These are phyloP conservation scores for Skeletonema costatum DNA, from an alignment of 108 stramenopile genomes.

Conservation along the genomic window DNA sequence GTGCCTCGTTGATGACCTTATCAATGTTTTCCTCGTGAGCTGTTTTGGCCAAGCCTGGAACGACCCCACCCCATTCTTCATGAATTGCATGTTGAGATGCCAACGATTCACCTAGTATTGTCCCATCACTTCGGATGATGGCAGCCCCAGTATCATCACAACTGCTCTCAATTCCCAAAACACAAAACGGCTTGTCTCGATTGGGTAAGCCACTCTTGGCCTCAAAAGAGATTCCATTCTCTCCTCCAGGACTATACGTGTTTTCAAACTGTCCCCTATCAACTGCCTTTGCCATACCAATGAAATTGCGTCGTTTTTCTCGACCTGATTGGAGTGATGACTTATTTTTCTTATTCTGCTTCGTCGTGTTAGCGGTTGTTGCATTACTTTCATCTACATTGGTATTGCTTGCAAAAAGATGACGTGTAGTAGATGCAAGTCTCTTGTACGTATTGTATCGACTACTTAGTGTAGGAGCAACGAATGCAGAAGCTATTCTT, in stretches of 20 bases:
- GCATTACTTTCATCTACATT: neutral
- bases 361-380: neutral
- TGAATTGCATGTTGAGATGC: conserved; percentile 94
- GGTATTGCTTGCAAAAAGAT: neutral
- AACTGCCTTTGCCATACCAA: conserved; percentile 85
- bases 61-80: conserved; percentile 95
- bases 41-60: conserved; percentile 88
- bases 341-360: conserved; percentile 6
- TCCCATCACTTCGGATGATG: conserved; percentile 91
- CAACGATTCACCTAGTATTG: conserved; percentile 90
- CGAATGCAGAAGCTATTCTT: neutral
- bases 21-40: conserved; percentile 92
- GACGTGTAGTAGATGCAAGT: neutral
- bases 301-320: conserved; percentile 64
- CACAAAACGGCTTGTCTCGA: conserved; percentile 58
- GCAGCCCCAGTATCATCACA: conserved; percentile 96
- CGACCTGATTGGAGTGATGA: conserved; percentile 27
- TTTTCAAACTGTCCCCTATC: conserved; percentile 74
- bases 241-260: conserved; percentile 71
- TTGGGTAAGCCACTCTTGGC: conserved; percentile 78
- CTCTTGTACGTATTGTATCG: neutral
- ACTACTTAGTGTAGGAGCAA: neutral
- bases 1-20: conserved; percentile 75
- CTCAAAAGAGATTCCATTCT: conserved; percentile 53
- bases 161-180: conserved; percentile 97